Base-by-base conservation (phyloP, 2,329 filamentous ascomycete genomes). In the Ambrosiella beaveri region DNA sequence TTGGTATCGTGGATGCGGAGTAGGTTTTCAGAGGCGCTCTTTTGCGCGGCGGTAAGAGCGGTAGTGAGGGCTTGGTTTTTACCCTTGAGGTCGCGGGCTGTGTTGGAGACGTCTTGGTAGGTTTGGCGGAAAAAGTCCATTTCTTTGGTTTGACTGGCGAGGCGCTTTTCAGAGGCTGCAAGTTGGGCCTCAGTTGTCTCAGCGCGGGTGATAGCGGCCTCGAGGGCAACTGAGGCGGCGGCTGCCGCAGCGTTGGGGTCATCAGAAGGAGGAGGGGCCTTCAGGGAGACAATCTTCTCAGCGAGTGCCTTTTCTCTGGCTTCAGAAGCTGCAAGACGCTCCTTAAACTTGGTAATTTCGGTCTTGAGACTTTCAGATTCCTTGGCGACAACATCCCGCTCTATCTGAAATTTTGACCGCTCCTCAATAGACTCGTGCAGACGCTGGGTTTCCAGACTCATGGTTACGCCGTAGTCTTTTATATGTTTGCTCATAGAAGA, bases 91-190 rank as follows among this genome's bases (percentile, higher is more conserved):
- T 71, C 70, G 12, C 70, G 69, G 1, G 73, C 74, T 1, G 71
- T 66, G 38, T 73, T 72, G 7, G 78, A 79, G 0, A 77, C 75
- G 19, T 76, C 71, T 63, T 84, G 82, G 63, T 85, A 86, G 8
- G 75, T 70, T 3, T 73, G 71, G 56, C 78, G 75, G 11, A 74
- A 70, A 63, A 81, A 86, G 1, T 81, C 77, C 35, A 75, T 69
- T 3, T 81, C 77, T 12, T 70, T 71, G 36, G 75, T 68, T 1
- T 66, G 62, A 12, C 63, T 63, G 2, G 63, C 61, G 2, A 68
- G 40, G 56, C 69, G 71, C 64, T 71, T 72, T 62, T 75, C 69
- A 3, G 56, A 12, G 1, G 56, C 50, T 7, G 54, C 38, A 39
- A 54, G 54, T 3, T 50, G 56, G 12, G 56, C 12, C 56, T 59